Evolutionary conservation across 2,329 filamentous ascomycete species (phyloP), one percentile per base, ranked within the genome.

Genomic region (Fusarium brachygibbosum): DNA sequence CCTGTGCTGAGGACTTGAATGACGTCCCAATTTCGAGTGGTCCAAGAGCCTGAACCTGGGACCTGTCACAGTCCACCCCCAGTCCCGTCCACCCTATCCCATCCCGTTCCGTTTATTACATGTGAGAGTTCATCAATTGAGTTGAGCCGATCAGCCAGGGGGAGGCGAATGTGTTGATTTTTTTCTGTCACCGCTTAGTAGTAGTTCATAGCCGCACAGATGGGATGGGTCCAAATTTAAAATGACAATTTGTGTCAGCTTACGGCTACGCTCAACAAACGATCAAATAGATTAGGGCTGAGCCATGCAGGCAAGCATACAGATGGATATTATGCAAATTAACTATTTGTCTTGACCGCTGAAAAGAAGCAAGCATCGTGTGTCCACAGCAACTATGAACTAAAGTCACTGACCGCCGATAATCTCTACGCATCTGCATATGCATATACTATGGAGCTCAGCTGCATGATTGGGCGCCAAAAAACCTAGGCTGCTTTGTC

Each of bases 21-120:
- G 70, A 74, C 72, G 71, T 72, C 70, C 70, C 63, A 74, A 74
- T 74, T 74, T 74, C 72, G 58, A 23, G 56, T 62, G 56, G 45
- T 64, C 45, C 60, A 66, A 69, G 68, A 73, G 44, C 59, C 34
- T 45, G 61, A 64, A 58, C 59, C 71, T 58, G 35, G 60, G 51
- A 29, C 41, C 67, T 74, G 64, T 71, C 62, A 68, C 49, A 60
- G 37, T 8, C 21, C 19, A 13, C 23, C 63, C 59, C 49, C 32
- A 32, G 56, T 50, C 44, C 21, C 31, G 19, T 50, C 46, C 46
- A 25, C 23, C 23, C 23, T 6, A 25, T 25, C 23, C 23, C 23
- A 37, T 32, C 46, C 46, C 31, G 34, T 38, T 40, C 56, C 55
- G 44, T 37, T 46, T 56, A 52, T 44, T 23, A 41, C 34, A 38